Conservation (phyloP, 768 basidiomycete genomes). For the Tephrocybe sp. region DNA sequence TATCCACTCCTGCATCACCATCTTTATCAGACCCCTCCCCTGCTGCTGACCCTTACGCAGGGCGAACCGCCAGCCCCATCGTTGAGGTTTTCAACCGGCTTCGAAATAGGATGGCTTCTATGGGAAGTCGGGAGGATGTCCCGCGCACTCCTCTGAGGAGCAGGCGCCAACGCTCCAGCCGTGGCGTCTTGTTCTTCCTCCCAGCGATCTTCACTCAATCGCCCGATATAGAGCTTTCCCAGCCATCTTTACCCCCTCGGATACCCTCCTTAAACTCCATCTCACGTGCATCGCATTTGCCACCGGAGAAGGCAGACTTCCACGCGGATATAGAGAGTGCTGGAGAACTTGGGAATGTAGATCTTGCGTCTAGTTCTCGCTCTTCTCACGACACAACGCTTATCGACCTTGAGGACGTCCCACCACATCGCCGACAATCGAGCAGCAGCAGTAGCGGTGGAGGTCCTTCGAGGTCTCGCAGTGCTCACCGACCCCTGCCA, state of each 20-base stretch:
- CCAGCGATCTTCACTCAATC: conserved; percentile 71
- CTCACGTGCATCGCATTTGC: conserved; percentile 23
- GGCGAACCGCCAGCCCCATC: conserved; percentile 42
- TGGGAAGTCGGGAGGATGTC: conserved; percentile 37
- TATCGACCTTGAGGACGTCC: conserved; percentile 17
- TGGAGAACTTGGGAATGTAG: conserved; percentile 20
- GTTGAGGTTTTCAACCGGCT: conserved; percentile 54
- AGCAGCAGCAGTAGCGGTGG: conserved; percentile 18
- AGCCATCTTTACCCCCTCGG: conserved; percentile 23
- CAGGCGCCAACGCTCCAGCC: conserved; percentile 43
- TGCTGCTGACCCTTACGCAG: conserved; percentile 40
- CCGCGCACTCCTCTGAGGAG: conserved; percentile 49
- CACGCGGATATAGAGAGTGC: conserved; percentile 33
- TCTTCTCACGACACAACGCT: conserved; percentile 18
- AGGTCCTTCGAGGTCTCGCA: conserved; percentile 21
- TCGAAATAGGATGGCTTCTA: conserved; percentile 51
- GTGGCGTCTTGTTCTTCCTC: conserved; percentile 76
- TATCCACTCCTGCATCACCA: conserved; percentile 48
- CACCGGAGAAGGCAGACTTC: conserved; percentile 47
- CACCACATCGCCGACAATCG: conserved; percentile 23
- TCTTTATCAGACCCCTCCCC: conserved; percentile 46
- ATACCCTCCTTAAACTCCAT: conserved; percentile 21
- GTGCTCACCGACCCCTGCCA: conserved; percentile 18
- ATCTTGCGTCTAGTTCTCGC: conserved; percentile 16
- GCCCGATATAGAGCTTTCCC: conserved; percentile 44